These are phyloP conservation scores for Byssoonygena ceratinophila DNA, from an alignment of 2,329 filamentous ascomycete genomes.

Conservation along the genomic window DNA sequence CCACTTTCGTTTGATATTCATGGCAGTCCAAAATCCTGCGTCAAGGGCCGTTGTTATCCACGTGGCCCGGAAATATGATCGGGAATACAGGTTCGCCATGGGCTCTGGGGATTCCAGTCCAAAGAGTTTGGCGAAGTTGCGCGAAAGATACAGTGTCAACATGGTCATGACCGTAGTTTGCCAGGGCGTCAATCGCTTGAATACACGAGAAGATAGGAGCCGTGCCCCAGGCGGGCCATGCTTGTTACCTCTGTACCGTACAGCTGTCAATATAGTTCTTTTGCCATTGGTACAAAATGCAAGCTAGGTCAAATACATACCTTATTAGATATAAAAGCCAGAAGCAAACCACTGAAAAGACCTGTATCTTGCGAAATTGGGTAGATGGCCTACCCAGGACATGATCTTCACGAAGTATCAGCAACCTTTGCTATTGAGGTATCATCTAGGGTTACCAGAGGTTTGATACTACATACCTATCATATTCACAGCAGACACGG, in stretches of 20 bases:
- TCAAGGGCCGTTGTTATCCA: constrained; percentile 93
- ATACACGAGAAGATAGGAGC: constrained; percentile 59
- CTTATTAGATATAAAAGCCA: constrained; percentile 77
- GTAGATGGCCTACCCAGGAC: constrained; percentile 81
- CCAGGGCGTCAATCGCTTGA: constrained; percentile 68
- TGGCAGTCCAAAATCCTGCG: constrained; percentile 96
- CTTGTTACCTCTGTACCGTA: constrained; percentile 56
- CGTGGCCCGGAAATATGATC: constrained; percentile 87
- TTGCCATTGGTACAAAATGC: not conserved
- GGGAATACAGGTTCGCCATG: constrained; percentile 83
- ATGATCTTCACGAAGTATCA: constrained; percentile 53
- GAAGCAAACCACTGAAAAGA: constrained; percentile 79
- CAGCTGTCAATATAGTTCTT: not conserved
- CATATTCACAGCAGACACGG: not conserved
- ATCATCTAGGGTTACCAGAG: not conserved
- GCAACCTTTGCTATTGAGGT: not conserved
- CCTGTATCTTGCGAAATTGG: constrained; percentile 84
- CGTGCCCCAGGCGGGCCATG: constrained; percentile 76
- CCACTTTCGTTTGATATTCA: constrained; percentile 75
- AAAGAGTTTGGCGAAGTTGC: constrained; percentile 87
- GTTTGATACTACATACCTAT: not conserved
- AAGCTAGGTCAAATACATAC: constrained; percentile 36
- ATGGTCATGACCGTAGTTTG: constrained; percentile 79
- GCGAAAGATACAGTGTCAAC: constrained; percentile 78
- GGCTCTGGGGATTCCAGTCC: constrained; percentile 88